Percentiles rank a stretch among this genome's conserved stretches.
These are phyloP conservation scores for Yamadazyma scolyti DNA, from an alignment of 805 yeast species.

Conservation along the genomic window DNA sequence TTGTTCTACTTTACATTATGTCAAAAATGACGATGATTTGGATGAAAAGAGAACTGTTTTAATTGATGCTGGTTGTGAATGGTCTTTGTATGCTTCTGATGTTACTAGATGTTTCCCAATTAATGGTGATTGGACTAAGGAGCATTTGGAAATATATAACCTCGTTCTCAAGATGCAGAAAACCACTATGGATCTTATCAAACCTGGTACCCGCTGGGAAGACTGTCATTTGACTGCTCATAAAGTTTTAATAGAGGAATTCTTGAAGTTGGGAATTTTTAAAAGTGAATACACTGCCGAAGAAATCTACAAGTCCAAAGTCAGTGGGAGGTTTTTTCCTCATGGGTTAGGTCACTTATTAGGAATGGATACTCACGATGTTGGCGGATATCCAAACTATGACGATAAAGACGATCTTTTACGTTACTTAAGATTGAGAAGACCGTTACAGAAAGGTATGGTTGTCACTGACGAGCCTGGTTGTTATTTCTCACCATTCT, in stretches of 20 bases:
- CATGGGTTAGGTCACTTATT: conserved; percentile 94
- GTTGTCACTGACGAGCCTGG: conserved; percentile 96
- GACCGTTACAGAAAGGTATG: conserved; percentile 71
- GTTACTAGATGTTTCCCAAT: conserved; percentile 96
- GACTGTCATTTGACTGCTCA: conserved; percentile 80
- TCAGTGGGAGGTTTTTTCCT: conserved; percentile 81
- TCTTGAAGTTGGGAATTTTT: conserved; percentile 75
- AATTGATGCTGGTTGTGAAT: conserved; percentile 97
- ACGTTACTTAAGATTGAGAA: conserved; percentile 74
- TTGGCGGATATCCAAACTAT: conserved; percentile 85
- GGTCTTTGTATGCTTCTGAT: conserved; percentile 89
- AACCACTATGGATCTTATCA: conserved; percentile 64
- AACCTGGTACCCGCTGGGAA: conserved; percentile 86
- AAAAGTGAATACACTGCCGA: conserved; percentile 48
- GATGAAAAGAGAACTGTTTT: conserved; percentile 64
- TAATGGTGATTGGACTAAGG: conserved; percentile 83
- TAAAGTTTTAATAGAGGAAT: conserved; percentile 64
- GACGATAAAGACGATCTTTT: conserved; percentile 77
- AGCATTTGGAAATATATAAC: conserved; percentile 78
- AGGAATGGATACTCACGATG: conserved; percentile 96
- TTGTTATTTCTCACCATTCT: conserved; percentile 79
- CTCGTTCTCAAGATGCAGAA: conserved; percentile 81
- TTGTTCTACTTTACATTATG: conserved; percentile 88
- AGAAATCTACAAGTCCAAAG: conserved; percentile 67
- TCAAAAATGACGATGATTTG: conserved; percentile 60